Evolutionary conservation across 2,329 filamentous ascomycete genomes (phyloP).

Genomic region (Pseudocercospora fuligena): DNA sequence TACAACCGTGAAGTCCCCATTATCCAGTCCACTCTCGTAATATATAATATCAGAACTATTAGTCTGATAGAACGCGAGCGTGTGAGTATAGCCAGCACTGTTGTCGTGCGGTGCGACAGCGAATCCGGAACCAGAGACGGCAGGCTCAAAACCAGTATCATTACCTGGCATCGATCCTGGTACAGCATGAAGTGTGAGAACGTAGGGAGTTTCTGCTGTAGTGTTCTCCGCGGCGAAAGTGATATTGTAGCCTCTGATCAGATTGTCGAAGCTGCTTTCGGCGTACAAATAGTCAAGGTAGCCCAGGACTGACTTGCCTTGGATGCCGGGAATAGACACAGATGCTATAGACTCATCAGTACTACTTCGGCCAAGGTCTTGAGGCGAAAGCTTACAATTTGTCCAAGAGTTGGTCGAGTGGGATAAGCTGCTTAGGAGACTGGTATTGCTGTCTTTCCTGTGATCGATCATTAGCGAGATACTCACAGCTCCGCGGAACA

Average conservation of each 20-base stretch:
- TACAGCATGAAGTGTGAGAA: not conserved
- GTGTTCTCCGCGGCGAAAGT: constrained; percentile 46
- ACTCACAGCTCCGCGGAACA: not conserved
- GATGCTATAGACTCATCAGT: constrained; percentile 13
- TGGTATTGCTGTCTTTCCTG: constrained; percentile 46
- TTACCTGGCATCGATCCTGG: not conserved
- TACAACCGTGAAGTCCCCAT: not conserved
- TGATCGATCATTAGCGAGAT: not conserved
- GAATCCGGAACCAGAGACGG: not conserved
- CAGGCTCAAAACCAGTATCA: not conserved
- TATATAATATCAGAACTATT: not conserved
- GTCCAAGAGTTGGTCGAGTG: constrained; percentile 49
- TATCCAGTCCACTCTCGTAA: not conserved
- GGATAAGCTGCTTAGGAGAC: constrained; percentile 27
- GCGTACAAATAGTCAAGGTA: constrained; percentile 50
- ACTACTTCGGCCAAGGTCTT: not conserved
- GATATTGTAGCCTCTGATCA: constrained; percentile 47
- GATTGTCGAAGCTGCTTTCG: constrained; percentile 41
- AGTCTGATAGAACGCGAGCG: not conserved
- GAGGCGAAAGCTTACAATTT: constrained; percentile 26
- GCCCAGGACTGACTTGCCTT: constrained; percentile 46
- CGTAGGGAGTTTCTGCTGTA: constrained; percentile 13
- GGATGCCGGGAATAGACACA: constrained; percentile 41
- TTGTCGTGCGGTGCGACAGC: not conserved
- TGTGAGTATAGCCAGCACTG: not conserved